Base-by-base conservation (phyloP, 192 early-diverging fungal genomes). In the Dissophora ornata region DNA sequence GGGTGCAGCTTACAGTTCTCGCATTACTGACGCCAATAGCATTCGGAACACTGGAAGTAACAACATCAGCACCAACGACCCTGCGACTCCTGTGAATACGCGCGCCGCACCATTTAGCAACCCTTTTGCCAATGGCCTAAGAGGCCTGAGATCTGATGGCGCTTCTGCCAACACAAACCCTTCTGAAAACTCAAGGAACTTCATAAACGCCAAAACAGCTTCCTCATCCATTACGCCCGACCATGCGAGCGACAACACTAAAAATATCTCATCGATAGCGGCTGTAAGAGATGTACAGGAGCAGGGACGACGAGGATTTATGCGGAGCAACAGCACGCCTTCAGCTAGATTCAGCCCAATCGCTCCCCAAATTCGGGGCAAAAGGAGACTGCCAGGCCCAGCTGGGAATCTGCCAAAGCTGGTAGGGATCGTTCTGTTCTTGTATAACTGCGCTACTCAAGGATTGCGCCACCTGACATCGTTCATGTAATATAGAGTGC, bases 331-430 rank as follows among this genome's bases (percentile, higher is more conserved):
- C 10, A 68, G 66, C n/a, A 47, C 66, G 16, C 66, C 66, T 8
- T 42, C 55, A 29, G 36, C 66, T 12, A 38, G 44, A 38, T 16
- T 32, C 19, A 3, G 19, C 22, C 32, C 56, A 3, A 15, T 25
- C 2, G 19, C 33, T 21, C 25, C 6, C 10, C 45, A 29, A 4
- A 51, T 25, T 21, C 54, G 53, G 19, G 38, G 30, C 26, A 50
- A 47, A 40, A 46, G 62, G 15, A 57, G 40, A 19, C 54, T 74
- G 1, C 70, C 70, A 19, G 70, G 70, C 1, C 73, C 73, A 33
- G 73, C 73, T 30, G 73, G 73, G 18, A 67, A 77, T 28, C 13
- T 77, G 13, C 73, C 73, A 0, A 41, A n/a, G 26, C 32, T 77
- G 33, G 73, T 77, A 67, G 24, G 53, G 3, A 10, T 30, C 41